Evolutionary conservation across 129 eudicot species (phyloP).

Genomic region (Pseudognaphalium luteoalbum): DNA sequence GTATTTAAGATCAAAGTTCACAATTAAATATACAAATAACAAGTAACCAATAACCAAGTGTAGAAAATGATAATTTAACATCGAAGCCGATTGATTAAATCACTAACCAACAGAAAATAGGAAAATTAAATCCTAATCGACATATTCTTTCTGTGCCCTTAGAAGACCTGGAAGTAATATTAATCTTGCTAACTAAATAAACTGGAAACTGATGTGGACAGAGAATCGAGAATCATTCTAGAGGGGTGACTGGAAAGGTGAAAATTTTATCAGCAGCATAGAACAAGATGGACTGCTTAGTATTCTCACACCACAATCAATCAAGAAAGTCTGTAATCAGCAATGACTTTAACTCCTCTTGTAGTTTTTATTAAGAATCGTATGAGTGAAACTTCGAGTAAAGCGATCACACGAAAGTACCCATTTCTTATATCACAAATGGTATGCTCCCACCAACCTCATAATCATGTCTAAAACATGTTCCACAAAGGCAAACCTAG

Average conservation of each 20-base stretch:
- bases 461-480: background rate
- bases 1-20: background rate
- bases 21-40: background rate
- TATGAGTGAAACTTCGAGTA: background rate
- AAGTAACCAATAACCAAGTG: background rate
- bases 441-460: background rate
- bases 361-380: background rate
- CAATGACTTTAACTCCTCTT: background rate
- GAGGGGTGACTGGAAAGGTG: background rate
- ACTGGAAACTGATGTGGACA: background rate
- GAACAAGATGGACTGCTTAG: background rate
- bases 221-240: background rate
- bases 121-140: background rate
- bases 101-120: background rate
- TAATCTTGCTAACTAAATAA: background rate
- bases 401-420: no score
- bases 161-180: background rate
- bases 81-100: background rate
- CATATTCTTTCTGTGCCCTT: background rate
- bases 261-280: background rate
- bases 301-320: background rate
- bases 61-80: background rate
- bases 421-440: no score
- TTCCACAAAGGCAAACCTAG: background rate
- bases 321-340: background rate